These are phyloP conservation scores for Rhodamnia argentea DNA, from an alignment of 345 rosid species.

Conservation along the genomic window DNA sequence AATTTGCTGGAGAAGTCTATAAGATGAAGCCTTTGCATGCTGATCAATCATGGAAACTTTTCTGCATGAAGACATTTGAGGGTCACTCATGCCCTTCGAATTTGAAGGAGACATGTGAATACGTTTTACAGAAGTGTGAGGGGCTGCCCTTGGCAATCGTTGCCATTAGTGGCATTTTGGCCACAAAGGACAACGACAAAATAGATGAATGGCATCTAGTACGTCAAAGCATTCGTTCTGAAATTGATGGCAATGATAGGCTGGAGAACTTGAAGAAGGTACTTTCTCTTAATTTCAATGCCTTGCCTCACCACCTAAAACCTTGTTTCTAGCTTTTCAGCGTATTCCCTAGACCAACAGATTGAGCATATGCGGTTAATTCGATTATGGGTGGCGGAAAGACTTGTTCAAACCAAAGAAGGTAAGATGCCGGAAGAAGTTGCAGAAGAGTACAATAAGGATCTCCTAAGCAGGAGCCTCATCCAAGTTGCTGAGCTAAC, in stretches of 20 bases:
- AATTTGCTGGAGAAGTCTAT: slow-evolving; percentile 1
- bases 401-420: slow-evolving; percentile 1
- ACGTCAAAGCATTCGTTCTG: slow-evolving; percentile 4
- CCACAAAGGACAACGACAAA: slow-evolving; percentile 5
- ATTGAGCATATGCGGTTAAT: slow-evolving; percentile 1
- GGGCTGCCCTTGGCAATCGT: slow-evolving; percentile 4
- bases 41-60: slow-evolving; percentile 7
- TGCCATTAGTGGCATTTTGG: slow-evolving; percentile 21
- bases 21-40: slow-evolving; percentile 2
- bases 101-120: slow-evolving; percentile 4
- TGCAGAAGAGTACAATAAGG: slow-evolving; percentile 4
- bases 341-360: slow-evolving; percentile 10
- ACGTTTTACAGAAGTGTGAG: slow-evolving; percentile 9
- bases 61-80: slow-evolving; percentile 13
- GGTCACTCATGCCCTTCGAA: slow-evolving; percentile 2
- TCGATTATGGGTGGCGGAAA: slow-evolving; percentile 11
- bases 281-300: neutral
- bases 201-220: slow-evolving; percentile 17
- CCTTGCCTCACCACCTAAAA: neutral
- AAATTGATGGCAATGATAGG: neutral
- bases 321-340: slow-evolving; percentile 5
- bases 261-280: neutral
- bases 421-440: slow-evolving; percentile 8
- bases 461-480: slow-evolving; percentile 8
- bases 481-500: neutral